Evolutionary conservation across 306 rosid genomes (phyloP), one percentile per base, ranked within the genome.

Genomic region (Quercus berberidifolia): DNA sequence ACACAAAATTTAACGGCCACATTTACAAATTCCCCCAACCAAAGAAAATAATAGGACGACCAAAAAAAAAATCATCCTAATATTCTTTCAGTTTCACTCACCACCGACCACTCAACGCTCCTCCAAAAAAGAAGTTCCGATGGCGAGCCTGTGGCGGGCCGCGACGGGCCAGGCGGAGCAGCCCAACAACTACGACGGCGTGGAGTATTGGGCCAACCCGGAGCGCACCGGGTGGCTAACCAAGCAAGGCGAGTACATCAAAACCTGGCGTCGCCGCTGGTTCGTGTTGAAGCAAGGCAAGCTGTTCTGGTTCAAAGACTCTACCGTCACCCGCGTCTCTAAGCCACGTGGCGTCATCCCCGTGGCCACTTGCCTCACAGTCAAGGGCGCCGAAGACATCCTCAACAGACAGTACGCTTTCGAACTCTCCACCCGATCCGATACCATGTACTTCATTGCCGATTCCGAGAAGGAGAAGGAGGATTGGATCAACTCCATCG

Each of bases 261-360:
- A 81, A 81, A 86, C 87, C 65, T 89, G 92, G 92, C 84, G 92
- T 5, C 90, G 92, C 74, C 88, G 90, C 12, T 89, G 92, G 92
- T 89, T 89, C 85, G 82, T 89, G 21, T 85, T 89, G 69, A 89
- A 89, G 58, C 92, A 87, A 51, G 90, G 90, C 15, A 89, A 89
- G 83, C 89, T 89, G 41, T 73, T 89, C 74, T 89, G 89, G 92
- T 89, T 89, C 81, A 89, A 89, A 74, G 89, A 85, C 59, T 78
- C 83, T 1, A 10, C 67, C 38, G 74, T 83, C 41, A 83, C 52
- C 46, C 83, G 69, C 35, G 19, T 43, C 35, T 83, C 83, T 6
- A 10, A 25, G 1, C 56, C 86, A 49, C 76, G 83, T 35, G 86
- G 86, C 59, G 80, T 83, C 78, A 19, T 6, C 41, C 21, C 56